A percentile compares a stretch with the other conserved stretches of the same genome.
Conservation (phyloP, 495 filamentous ascomycete genomes). For the Lepraria neglecta region DNA sequence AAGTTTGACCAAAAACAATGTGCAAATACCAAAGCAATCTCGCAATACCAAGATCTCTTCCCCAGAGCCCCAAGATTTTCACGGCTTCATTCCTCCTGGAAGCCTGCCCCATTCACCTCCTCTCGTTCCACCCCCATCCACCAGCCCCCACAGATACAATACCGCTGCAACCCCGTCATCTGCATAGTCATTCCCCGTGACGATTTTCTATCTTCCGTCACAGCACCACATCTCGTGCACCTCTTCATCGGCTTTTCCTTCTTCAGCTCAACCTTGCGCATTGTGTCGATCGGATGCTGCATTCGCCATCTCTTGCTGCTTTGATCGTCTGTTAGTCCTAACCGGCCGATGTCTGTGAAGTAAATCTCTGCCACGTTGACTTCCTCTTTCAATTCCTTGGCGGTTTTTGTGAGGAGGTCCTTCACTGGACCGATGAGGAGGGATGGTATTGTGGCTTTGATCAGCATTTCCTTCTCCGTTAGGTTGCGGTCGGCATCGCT, state of each 20-base stretch:
- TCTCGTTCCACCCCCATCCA: slow-evolving; percentile 25
- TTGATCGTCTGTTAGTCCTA: slow-evolving; percentile 42
- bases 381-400: slow-evolving; percentile 38
- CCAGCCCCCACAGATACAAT: slow-evolving; percentile 27
- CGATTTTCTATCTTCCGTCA: slow-evolving; percentile 54
- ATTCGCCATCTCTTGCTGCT: slow-evolving; percentile 37
- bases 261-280: slow-evolving; percentile 36
- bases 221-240: slow-evolving; percentile 55
- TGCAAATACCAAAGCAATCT: not conserved
- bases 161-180: slow-evolving; percentile 16
- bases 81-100: too few species aligned
- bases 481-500: slow-evolving; percentile 43
- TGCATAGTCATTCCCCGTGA: slow-evolving; percentile 10
- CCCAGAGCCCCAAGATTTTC: not conserved
- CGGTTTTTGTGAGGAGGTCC: slow-evolving; percentile 40
- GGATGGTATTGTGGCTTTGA: slow-evolving; percentile 41
- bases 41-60: not conserved
- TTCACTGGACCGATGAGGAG: slow-evolving; percentile 39
- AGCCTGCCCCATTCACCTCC: not conserved
- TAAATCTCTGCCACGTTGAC: slow-evolving; percentile 46
- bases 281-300: slow-evolving; percentile 39
- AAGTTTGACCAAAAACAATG: too few species aligned
- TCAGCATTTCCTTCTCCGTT: slow-evolving; percentile 44
- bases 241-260: slow-evolving; percentile 33
- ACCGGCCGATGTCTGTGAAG: slow-evolving; percentile 44